Conservation (phyloP, 2,329 filamentous ascomycete species). For the Cercospora sp. region DNA sequence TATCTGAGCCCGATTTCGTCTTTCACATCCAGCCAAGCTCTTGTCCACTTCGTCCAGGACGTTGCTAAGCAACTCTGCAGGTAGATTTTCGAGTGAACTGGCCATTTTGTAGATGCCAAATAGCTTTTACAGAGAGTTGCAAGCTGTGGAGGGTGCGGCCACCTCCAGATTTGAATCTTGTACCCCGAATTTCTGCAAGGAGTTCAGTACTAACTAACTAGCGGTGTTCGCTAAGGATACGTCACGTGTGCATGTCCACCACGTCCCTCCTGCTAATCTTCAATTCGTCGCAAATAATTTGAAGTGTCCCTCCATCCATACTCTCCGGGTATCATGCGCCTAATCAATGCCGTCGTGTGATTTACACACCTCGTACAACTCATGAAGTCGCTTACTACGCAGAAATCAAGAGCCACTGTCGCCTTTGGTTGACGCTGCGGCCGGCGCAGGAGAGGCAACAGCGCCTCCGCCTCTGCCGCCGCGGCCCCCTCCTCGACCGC, state of each 20-base stretch:
- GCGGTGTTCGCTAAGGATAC: neutral
- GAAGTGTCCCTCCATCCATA: neutral
- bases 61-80: neutral
- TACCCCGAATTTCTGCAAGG: neutral
- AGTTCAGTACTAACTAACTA: neutral
- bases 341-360: neutral
- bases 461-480: constrained; percentile 22
- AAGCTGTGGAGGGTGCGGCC: neutral
- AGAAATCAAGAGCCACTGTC: neutral
- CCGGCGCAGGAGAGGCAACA: constrained; percentile 10
- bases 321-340: neutral
- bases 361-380: neutral
- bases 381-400: neutral
- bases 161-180: neutral
- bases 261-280: neutral
- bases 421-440: constrained; percentile 6
- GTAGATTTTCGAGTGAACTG: neutral
- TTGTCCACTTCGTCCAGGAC: neutral
- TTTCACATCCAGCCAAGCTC: neutral
- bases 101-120: neutral
- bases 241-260: neutral
- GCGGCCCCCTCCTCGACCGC: constrained; percentile 21
- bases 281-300: neutral
- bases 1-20: neutral
- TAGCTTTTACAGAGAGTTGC: neutral